Percentiles rank a stretch among this genome's conserved stretches.
Conservation (phyloP, 2,329 filamentous ascomycete species). For the Colletotrichum musae region DNA sequence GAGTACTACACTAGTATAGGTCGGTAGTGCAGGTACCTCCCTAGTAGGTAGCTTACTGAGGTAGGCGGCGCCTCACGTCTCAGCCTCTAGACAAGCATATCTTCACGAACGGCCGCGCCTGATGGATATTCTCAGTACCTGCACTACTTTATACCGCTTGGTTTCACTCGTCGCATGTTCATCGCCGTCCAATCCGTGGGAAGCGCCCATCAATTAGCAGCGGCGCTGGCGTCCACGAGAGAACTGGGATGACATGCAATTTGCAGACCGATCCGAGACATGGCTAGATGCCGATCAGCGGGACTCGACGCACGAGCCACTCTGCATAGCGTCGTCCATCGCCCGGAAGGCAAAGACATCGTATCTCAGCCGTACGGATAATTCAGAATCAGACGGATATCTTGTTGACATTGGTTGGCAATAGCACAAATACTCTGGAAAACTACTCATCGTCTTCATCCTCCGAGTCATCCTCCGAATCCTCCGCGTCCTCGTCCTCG, state of each 20-base stretch:
- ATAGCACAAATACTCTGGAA: not conserved
- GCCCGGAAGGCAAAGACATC: not conserved
- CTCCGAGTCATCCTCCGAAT: constrained; percentile 54
- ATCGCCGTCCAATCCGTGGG: not conserved
- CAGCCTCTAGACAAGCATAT: too few species aligned
- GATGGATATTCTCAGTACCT: too few species aligned
- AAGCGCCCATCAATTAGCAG: not conserved
- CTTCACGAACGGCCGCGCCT: too few species aligned
- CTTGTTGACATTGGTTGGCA: constrained; percentile 17
- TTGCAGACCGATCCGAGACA: constrained; percentile 36
- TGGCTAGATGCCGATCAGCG: constrained; percentile 29
- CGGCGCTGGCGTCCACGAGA: not conserved
- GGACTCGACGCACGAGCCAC: constrained; percentile 20
- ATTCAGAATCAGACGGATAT: constrained; percentile 6
- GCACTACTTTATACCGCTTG: too few species aligned
- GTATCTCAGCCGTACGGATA: too few species aligned
- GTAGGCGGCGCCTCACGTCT: too few species aligned
- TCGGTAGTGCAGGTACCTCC: too few species aligned
- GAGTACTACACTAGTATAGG: too few species aligned
- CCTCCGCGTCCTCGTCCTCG: constrained; percentile 65
- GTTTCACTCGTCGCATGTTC: too few species aligned
- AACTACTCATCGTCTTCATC: constrained; percentile 55
- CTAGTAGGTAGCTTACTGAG: too few species aligned
- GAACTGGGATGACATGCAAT: constrained; percentile 26
- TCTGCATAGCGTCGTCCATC: not conserved